Conservation (phyloP, 148 eudicot genomes). For the Rhododendron mucronatum region DNA sequence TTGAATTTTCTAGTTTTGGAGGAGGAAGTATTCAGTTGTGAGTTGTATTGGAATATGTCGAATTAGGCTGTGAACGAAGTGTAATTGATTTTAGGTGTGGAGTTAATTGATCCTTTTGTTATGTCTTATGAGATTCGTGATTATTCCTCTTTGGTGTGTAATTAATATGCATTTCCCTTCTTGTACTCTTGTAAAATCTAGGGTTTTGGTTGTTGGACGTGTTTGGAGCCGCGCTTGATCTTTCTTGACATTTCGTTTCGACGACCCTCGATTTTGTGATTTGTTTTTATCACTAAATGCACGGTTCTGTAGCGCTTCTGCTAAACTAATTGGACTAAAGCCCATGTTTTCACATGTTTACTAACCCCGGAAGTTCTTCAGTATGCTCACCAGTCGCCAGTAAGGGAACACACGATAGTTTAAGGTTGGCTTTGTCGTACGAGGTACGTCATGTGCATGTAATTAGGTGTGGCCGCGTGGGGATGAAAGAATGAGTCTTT, state of each 20-base stretch:
- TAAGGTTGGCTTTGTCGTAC: background rate
- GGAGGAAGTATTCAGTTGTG: background rate
- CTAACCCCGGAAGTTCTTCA: background rate
- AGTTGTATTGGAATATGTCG: background rate
- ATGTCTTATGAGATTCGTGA: background rate
- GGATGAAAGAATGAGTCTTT: background rate
- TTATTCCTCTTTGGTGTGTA: background rate
- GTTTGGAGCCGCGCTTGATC: background rate
- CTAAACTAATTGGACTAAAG: no score
- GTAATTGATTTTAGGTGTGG: background rate
- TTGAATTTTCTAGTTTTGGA: background rate
- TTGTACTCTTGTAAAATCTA: background rate
- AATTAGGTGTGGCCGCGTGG: background rate
- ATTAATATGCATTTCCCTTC: background rate
- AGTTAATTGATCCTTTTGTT: background rate
- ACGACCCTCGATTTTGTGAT: background rate
- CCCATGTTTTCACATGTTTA: background rate
- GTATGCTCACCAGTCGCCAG: background rate
- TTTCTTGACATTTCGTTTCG: background rate
- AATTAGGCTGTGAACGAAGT: background rate
- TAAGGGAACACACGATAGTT: background rate
- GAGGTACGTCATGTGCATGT: background rate
- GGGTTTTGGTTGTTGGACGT: background rate
- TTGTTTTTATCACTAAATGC: background rate
- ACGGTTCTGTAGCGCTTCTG: no score